phyloP scores from a whole-genome alignment of 257 asterid genomes.

The Solanum gandarillasii region DNA sequence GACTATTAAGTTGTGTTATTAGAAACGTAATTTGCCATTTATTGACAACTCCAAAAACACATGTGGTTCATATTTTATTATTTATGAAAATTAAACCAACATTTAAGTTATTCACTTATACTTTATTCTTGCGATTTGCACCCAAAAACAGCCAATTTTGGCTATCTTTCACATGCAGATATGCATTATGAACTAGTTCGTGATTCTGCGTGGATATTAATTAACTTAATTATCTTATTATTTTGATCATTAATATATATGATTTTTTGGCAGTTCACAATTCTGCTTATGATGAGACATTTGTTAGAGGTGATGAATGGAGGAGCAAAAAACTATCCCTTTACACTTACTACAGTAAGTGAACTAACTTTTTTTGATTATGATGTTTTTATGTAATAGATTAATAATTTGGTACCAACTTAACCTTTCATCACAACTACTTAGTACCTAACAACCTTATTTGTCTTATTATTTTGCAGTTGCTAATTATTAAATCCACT shows the following conservation, averaged over 20 bases:
- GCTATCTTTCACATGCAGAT: neutral
- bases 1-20: neutral
- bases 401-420: neutral
- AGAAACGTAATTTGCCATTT: neutral
- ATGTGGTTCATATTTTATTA: neutral
- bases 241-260: neutral
- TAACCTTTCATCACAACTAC: neutral
- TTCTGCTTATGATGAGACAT: slow-evolving; percentile 39
- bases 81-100: neutral
- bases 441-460: neutral
- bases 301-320: slow-evolving; percentile 33
- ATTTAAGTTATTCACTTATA: neutral
- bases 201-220: neutral
- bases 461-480: slow-evolving; percentile 25
- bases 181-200: neutral
- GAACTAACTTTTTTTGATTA: neutral
- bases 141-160: neutral
- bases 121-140: neutral
- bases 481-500: slow-evolving; percentile 42
- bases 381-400: neutral
- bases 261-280: slow-evolving; percentile 31
- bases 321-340: slow-evolving; percentile 50
- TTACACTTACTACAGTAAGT: slow-evolving; percentile 66
- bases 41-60: neutral
- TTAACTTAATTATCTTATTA: neutral